Evolutionary conservation across 2,329 filamentous ascomycete genomes (phyloP).

Genomic region (Thielaviopsis punctulata): DNA sequence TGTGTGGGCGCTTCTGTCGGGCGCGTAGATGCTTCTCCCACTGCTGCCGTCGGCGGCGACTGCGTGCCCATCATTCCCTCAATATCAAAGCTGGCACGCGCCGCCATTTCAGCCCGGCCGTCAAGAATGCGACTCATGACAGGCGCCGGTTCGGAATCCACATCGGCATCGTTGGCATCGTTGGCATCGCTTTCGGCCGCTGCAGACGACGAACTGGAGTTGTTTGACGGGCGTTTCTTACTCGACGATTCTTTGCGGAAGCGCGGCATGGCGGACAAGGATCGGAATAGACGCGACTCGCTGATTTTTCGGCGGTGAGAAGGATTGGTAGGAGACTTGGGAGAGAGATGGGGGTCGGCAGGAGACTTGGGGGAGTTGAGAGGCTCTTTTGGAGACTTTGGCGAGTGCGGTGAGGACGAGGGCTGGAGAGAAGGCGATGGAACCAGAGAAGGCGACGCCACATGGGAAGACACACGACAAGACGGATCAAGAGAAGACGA

Average conservation of each 20-base stretch:
- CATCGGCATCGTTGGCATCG: background rate
- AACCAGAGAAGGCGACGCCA: too few species aligned
- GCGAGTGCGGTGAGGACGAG: background rate
- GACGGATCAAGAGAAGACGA: too few species aligned
- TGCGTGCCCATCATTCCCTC: constrained; percentile 22
- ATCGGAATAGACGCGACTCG: constrained; percentile 47
- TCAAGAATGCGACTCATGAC: constrained; percentile 66
- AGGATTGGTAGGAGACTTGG: background rate
- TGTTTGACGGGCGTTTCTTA: constrained; percentile 15
- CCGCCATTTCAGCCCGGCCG: constrained; percentile 46
- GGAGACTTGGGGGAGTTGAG: background rate
- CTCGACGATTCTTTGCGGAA: constrained; percentile 23
- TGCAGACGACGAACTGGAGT: constrained; percentile 1
- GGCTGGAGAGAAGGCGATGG: constrained; percentile 19
- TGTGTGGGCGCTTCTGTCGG: too few species aligned
- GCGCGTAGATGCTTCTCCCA: too few species aligned
- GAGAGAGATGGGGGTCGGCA: too few species aligned
- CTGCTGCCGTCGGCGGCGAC: background rate
- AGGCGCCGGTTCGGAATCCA: constrained; percentile 31
- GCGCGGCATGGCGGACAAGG: constrained; percentile 41
- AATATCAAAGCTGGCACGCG: constrained; percentile 39
- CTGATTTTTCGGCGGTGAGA: constrained; percentile 43
- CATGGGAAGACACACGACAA: too few species aligned
- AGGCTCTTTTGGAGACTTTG: background rate
- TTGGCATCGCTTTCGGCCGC: constrained; percentile 13